These are phyloP conservation scores for Ceratocystis cacaofunesta DNA, from an alignment of 2,329 filamentous ascomycete genomes.

Conservation along the genomic window DNA sequence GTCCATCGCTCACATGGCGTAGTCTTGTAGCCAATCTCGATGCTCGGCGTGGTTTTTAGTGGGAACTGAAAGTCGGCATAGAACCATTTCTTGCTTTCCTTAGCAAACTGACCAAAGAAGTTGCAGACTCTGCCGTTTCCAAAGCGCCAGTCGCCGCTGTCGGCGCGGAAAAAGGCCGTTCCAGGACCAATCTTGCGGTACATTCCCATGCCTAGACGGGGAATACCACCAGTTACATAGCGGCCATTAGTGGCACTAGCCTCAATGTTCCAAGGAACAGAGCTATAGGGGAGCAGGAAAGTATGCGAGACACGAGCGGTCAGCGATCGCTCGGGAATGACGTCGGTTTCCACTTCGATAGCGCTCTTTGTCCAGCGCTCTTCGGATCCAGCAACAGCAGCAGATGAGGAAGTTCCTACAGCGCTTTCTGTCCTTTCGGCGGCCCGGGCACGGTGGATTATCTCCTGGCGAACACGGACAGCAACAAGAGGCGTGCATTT, in stretches of 20 bases:
- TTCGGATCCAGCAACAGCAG: neutral
- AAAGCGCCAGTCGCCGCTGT: conserved; percentile 30
- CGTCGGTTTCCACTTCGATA: conserved; percentile 26
- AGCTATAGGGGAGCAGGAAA: conserved; percentile 21
- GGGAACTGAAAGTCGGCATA: conserved; percentile 22
- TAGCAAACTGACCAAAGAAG: conserved; percentile 25
- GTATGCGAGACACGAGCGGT: conserved; percentile 26
- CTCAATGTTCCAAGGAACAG: conserved; percentile 27
- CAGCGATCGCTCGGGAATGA: conserved; percentile 27
- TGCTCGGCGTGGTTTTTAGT: conserved; percentile 24
- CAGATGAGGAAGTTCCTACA: neutral
- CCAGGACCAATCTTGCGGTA: conserved; percentile 25
- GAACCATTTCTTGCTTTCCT: conserved; percentile 22
- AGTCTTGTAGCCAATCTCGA: conserved; percentile 30
- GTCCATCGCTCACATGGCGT: conserved; percentile 24
- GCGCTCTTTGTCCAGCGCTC: conserved; percentile 19
- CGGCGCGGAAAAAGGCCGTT: conserved; percentile 27
- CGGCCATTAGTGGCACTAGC: conserved; percentile 23
- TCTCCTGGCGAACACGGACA: conserved; percentile 28
- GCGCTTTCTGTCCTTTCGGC: neutral
- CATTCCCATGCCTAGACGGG: conserved; percentile 24
- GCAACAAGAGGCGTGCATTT: conserved; percentile 27
- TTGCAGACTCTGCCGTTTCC: conserved; percentile 22
- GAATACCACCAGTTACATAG: conserved; percentile 19
- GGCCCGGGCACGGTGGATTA: conserved; percentile 20